phyloP scores from a whole-genome alignment of 2,329 filamentous ascomycete species.

The Colletotrichum sansevieriae region DNA sequence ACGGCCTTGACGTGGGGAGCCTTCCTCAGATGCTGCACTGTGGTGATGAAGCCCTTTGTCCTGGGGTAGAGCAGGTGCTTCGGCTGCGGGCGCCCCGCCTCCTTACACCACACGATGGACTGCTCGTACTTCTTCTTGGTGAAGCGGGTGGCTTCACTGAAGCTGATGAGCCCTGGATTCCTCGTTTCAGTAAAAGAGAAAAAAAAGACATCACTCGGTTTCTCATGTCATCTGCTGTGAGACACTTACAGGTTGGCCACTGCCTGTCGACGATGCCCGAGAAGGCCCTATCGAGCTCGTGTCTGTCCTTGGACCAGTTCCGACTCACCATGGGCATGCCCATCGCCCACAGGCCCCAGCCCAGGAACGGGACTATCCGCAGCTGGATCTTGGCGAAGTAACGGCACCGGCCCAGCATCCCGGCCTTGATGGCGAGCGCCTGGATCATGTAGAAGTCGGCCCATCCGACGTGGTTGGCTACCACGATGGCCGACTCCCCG shows the following conservation, averaged over 20 bases:
- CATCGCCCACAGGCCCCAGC: slow-evolving; percentile 75
- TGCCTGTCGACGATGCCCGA: slow-evolving; percentile 62
- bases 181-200: slow-evolving; percentile 5
- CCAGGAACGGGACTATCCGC: slow-evolving; percentile 70
- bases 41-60: slow-evolving; percentile 72
- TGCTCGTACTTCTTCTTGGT: slow-evolving; percentile 65
- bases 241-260: slow-evolving; percentile 69
- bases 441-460: slow-evolving; percentile 76
- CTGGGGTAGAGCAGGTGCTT: slow-evolving; percentile 71
- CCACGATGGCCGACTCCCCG: slow-evolving; percentile 71
- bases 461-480: slow-evolving; percentile 73
- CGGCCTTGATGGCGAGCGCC: slow-evolving; percentile 63
- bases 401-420: slow-evolving; percentile 72
- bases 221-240: slow-evolving; percentile 16
- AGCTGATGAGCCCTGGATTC: slow-evolving; percentile 70
- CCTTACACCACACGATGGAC: slow-evolving; percentile 65
- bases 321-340: slow-evolving; percentile 74
- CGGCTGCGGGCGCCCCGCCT: slow-evolving; percentile 63
- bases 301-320: slow-evolving; percentile 69
- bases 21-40: slow-evolving; percentile 66
- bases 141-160: slow-evolving; percentile 73
- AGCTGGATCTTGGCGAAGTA: slow-evolving; percentile 74
- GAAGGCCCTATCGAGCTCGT: slow-evolving; percentile 70
- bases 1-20: slow-evolving; percentile 65
- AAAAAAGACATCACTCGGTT: not conserved